Conservation (phyloP, 805 yeast genomes). For the Kazachstania psychrophila region DNA sequence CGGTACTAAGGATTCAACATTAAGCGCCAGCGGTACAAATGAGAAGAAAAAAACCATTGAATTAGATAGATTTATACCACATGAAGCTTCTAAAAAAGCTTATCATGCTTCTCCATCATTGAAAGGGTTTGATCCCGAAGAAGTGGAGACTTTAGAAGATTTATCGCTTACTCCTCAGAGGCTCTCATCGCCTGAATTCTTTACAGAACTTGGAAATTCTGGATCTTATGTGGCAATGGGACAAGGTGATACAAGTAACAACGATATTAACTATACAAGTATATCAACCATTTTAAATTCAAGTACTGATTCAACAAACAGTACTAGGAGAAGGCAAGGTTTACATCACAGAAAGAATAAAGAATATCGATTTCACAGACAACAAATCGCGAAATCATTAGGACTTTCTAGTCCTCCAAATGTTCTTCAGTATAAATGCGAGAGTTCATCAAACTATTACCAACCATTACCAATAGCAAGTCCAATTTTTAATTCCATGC, state of each 20-base stretch:
- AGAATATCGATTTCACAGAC: conserved; percentile 25
- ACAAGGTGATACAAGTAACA: neutral
- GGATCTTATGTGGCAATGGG: conserved; percentile 18
- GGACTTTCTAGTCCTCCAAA: conserved; percentile 21
- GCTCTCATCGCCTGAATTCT: conserved; percentile 27
- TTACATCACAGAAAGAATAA: neutral
- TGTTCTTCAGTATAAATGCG: conserved; percentile 13
- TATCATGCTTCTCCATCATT: conserved; percentile 15
- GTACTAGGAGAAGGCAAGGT: neutral
- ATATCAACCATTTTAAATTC: too few species aligned
- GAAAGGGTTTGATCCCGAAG: conserved; percentile 8
- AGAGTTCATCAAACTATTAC: too few species aligned
- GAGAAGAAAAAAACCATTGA: conserved; percentile 9
- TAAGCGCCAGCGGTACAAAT: too few species aligned
- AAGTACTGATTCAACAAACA: too few species aligned
- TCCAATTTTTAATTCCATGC: too few species aligned
- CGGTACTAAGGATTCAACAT: too few species aligned
- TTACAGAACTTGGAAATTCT: conserved; percentile 17
- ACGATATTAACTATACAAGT: too few species aligned
- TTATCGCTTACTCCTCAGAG: conserved; percentile 22
- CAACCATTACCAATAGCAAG: too few species aligned
- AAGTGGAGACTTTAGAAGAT: conserved; percentile 8
- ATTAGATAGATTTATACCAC: conserved; percentile 35
- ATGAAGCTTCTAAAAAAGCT: conserved; percentile 23
- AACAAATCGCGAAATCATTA: conserved; percentile 42